phyloP scores from a whole-genome alignment of 148 eudicot species.

The Rhododendron mucronatum region DNA sequence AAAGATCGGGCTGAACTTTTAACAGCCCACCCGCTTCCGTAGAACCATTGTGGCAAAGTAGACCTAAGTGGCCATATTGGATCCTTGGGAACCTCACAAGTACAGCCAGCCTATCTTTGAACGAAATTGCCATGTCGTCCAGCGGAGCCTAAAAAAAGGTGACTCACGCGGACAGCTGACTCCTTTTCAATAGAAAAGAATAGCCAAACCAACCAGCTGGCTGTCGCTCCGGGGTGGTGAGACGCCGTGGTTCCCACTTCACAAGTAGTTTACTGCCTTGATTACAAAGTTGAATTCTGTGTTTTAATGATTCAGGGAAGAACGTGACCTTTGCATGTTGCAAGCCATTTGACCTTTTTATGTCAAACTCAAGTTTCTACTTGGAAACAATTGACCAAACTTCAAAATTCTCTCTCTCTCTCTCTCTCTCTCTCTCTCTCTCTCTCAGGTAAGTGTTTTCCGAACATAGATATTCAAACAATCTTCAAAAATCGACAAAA shows the following conservation, averaged over 20 bases:
- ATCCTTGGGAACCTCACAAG: neutral
- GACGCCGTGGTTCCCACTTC: neutral
- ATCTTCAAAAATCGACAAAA: neutral
- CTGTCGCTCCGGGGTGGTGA: neutral
- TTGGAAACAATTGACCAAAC: neutral
- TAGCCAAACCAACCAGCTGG: neutral
- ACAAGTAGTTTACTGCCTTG: neutral
- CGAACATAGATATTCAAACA: neutral
- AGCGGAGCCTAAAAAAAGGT: too few species aligned
- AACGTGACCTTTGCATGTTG: constrained; percentile 7
- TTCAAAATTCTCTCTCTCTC: neutral
- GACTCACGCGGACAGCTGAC: neutral
- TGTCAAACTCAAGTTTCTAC: neutral
- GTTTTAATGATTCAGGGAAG: neutral
- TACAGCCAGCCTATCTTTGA: neutral
- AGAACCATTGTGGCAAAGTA: neutral
- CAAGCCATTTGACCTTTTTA: neutral
- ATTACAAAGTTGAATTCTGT: neutral
- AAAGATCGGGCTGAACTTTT: neutral
- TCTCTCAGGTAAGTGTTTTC: neutral
- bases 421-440: too few species aligned
- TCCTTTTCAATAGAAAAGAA: neutral
- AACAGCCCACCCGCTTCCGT: neutral
- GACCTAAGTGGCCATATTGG: neutral
- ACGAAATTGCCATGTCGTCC: too few species aligned